These are phyloP conservation scores for Deakozyma indianensis DNA, from an alignment of 805 yeast species.

Conservation along the genomic window DNA sequence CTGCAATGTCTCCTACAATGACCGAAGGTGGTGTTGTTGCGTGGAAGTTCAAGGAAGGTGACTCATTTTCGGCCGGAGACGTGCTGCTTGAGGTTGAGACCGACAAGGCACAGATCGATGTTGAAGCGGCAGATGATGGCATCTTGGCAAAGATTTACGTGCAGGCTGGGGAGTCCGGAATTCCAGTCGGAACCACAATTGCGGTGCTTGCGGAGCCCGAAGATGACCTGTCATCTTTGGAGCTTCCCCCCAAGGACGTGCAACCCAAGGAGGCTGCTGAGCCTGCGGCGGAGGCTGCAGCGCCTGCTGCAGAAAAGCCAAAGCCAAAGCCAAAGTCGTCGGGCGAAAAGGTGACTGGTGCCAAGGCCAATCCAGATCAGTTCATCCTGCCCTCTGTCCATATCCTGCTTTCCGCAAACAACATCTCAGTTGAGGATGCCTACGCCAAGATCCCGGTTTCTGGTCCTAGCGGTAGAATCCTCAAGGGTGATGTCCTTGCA, in stretches of 20 bases:
- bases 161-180: slow-evolving; percentile 61
- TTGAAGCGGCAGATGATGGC: slow-evolving; percentile 93
- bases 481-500: slow-evolving; percentile 86
- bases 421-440: slow-evolving; percentile 59
- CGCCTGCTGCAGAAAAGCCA: slow-evolving; percentile 9
- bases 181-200: slow-evolving; percentile 80
- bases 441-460: slow-evolving; percentile 58
- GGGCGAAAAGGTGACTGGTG: slow-evolving; percentile 14
- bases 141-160: slow-evolving; percentile 58
- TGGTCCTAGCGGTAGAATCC: slow-evolving; percentile 77
- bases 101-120: slow-evolving; percentile 95
- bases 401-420: slow-evolving; percentile 42
- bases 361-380: slow-evolving; percentile 51
- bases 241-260: slow-evolving; percentile 31
- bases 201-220: slow-evolving; percentile 80
- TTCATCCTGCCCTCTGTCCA: slow-evolving; percentile 69
- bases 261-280: slow-evolving; percentile 9
- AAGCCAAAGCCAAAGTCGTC: slow-evolving; percentile 6
- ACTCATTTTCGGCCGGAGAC: slow-evolving; percentile 72
- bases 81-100: slow-evolving; percentile 94
- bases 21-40: slow-evolving; percentile 82
- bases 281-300: slow-evolving; percentile 9
- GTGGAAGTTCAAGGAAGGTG: slow-evolving; percentile 77
- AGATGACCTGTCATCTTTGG: slow-evolving; percentile 59
- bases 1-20: slow-evolving; percentile 99